Evolutionary conservation across 2,329 filamentous ascomycete genomes (phyloP).

Genomic region (Microdochium nivale): DNA sequence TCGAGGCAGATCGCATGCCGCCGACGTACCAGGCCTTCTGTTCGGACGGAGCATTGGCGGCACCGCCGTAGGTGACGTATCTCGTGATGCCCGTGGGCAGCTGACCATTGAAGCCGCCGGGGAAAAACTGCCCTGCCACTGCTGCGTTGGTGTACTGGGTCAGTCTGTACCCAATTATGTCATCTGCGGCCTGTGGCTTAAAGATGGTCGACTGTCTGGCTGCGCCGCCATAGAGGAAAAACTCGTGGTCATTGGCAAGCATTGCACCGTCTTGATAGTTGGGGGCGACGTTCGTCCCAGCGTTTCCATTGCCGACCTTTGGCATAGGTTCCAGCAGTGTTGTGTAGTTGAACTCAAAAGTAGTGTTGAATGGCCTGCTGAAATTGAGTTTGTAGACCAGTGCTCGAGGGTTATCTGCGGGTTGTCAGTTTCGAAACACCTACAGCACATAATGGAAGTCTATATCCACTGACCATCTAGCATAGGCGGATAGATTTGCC

Average conservation of each 20-base stretch:
- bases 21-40: conserved; percentile 66
- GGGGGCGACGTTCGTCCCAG: conserved; percentile 41
- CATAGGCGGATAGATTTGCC: conserved; percentile 15
- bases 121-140: not conserved
- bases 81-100: conserved; percentile 42
- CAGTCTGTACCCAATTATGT: conserved; percentile 40
- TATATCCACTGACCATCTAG: conserved; percentile 31
- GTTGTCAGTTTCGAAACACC: conserved; percentile 4
- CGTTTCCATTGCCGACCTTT: conserved; percentile 35
- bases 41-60: conserved; percentile 58
- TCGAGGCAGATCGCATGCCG: conserved; percentile 43
- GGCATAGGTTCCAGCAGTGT: conserved; percentile 35
- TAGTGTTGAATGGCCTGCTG: conserved; percentile 43
- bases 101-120: conserved; percentile 1
- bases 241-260: conserved; percentile 55
- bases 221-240: conserved; percentile 57
- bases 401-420: conserved; percentile 41
- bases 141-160: conserved; percentile 33
- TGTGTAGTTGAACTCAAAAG: conserved; percentile 38
- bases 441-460: not conserved
- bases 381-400: conserved; percentile 51
- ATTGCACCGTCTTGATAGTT: conserved; percentile 55
- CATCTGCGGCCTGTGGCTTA: conserved; percentile 28
- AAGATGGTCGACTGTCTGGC: conserved; percentile 23
- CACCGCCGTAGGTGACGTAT: conserved; percentile 57